Base-by-base conservation (phyloP, 805 yeast species). In the Candida chauliodis region DNA sequence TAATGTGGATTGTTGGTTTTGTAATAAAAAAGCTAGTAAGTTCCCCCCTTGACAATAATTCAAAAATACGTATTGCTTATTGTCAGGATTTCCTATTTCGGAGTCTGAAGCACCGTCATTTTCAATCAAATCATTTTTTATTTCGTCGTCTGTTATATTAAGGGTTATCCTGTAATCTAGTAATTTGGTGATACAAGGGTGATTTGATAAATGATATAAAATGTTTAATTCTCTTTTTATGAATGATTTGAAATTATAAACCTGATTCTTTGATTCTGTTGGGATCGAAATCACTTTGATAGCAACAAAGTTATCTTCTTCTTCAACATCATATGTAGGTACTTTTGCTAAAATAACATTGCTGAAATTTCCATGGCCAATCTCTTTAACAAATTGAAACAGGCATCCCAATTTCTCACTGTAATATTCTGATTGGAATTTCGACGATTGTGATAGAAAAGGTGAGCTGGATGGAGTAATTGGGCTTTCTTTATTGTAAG, bases 21-120 rank as follows among this genome's bases (percentile, higher is more conserved):
- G 31, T 4, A 47, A 11, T 32, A 56, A 74, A 42, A 86, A 73
- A 24, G 80, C 79, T 50, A 84, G 81, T 28, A 93, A 58, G 51
- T 89, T 96, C 3, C 98, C 97, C 4, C 98, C 98, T 5, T 66
- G 57, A 49, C 88, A 84, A 56, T 75, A 87, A 1, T 90, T 85
- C 51, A 90, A 67, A 28, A 84, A 82, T 58, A 90, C 73, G 41
- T 45, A 47, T 46, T 58, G 63, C 52, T 62, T 52, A 49, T 44
- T 68, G 56, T 51, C 55, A 24, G 11, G 10, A 3, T 3, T 4
- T 19, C 13, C 9, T 5, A 17, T 6, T 4, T 26, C 26, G 10
- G 7, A 2, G 4, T 8, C 7, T 8, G 16, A 3, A 3, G 14
- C 5, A 9, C 30, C 16, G 2, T 36, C 34, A 14, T 28, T 25